Base-by-base conservation (phyloP, 2,329 filamentous ascomycete genomes). In the Plenodomus lindquistii region DNA sequence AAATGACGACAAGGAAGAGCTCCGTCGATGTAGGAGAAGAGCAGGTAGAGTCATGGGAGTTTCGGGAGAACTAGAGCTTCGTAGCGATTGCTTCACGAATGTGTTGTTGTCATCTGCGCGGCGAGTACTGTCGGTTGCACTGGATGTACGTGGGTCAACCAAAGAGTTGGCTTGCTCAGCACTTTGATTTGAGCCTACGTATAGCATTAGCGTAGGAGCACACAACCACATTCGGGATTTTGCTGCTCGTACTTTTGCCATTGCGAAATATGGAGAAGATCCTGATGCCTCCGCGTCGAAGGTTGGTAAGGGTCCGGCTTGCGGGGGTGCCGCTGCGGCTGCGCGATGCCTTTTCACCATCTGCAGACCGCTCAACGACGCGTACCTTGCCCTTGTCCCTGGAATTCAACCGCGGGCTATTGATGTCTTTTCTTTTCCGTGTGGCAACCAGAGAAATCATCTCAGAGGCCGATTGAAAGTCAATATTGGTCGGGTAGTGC, bases 201-300 rank as follows among this genome's bases (percentile, higher is more conserved):
- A 7, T 35, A 21, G 9, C 10, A 17, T 60, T 18, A 59, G 31
- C 19, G 22, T 27, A 16, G n/a, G 13, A 18, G 19, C 4, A 21
- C 17, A 17, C 18, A 20, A 18, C 18, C 17, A 38, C 10, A 31
- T 15, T 13, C 16, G n/a, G 19, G 10, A 38, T 3, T 0, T 6
- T 37, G 18, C 8, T 15, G 13, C 6, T 29, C 37, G 38, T 57
- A 65, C 69, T 60, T 59, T 68, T 71, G 24, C 57, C 57, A 44
- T 51, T 60, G n/a, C 67, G 62, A 35, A 72, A 70, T 40, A 70
- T 60, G 9, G 69, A 70, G 40, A 70, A 58, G 40, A 72, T 60
- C 48, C 58, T 69, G 43, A 70, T 43, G 48, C 67, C 64, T 42
- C 64, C 60, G 35, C 61, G 61, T 16, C 68, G 67, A 20, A 72